A percentile compares a stretch with the other conserved stretches of the same genome.
Evolutionary conservation across 164 flowering plant species (phyloP).

Genomic region (Buxus sempervirens): DNA sequence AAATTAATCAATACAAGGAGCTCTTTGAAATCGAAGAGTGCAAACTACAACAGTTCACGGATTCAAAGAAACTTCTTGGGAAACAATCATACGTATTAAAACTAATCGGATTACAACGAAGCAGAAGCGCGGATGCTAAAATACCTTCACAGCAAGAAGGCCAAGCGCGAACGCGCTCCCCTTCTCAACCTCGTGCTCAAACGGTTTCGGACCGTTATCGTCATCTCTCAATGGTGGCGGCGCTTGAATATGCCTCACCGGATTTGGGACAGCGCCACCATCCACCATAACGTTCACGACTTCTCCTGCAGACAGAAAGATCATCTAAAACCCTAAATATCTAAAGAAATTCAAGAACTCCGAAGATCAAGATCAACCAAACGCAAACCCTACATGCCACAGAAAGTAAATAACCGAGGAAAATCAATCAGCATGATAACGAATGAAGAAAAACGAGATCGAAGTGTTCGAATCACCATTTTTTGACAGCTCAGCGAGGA

Average conservation of each 20-base stretch:
- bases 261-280: conserved; percentile 77
- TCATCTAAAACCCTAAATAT: background rate
- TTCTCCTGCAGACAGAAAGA: conserved; percentile 44
- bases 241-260: conserved; percentile 72
- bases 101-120: background rate
- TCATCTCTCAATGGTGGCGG: conserved; percentile 42
- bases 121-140: background rate
- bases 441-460: background rate
- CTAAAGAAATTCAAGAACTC: background rate
- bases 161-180: conserved; percentile 86
- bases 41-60: background rate
- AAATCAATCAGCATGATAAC: background rate
- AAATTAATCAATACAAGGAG: background rate
- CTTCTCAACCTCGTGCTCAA: conserved; percentile 88
- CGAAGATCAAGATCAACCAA: background rate
- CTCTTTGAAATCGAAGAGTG: background rate
- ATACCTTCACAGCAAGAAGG: conserved; percentile 84
- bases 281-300: conserved; percentile 75
- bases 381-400: background rate
- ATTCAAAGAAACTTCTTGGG: background rate
- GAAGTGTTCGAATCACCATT: conserved; percentile 24
- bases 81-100: background rate
- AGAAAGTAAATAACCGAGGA: background rate
- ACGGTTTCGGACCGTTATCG: conserved; percentile 42
- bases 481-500: conserved; percentile 46